Percentiles rank a stretch among this genome's conserved stretches.
These are phyloP conservation scores for Nicotiana attenuata DNA, from an alignment of 257 asterid species.

Conservation along the genomic window DNA sequence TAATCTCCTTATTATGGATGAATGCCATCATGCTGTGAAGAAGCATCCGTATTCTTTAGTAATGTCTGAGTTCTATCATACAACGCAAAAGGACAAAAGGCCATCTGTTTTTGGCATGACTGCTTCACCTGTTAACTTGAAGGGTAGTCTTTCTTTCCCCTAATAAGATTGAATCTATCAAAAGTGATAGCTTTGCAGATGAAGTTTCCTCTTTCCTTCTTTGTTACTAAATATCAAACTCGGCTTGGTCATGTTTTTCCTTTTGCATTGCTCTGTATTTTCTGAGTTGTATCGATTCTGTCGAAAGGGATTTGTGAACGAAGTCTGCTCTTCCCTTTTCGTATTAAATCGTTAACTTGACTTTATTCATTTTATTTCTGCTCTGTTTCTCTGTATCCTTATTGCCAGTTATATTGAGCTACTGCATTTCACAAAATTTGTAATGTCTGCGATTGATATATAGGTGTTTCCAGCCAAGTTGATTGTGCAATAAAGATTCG, in stretches of 20 bases:
- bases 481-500: conserved; percentile 96
- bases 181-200: neutral
- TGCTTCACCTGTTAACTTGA: conserved; percentile 98
- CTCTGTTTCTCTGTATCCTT: neutral
- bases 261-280: neutral
- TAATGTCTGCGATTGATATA: conserved; percentile 2
- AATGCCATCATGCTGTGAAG: conserved; percentile 99
- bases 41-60: conserved; percentile 97
- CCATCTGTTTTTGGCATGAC: conserved; percentile 99
- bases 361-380: neutral
- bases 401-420: neutral
- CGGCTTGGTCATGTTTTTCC: neutral
- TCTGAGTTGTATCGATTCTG: neutral
- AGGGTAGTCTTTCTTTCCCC: conserved; percentile 47
- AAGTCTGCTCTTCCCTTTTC: conserved; percentile 6
- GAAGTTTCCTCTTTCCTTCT: conserved; percentile 5
- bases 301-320: neutral
- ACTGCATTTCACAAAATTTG: neutral
- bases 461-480: conserved; percentile 98
- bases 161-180: neutral
- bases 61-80: conserved; percentile 98
- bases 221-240: neutral
- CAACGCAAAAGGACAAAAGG: conserved; percentile 80
- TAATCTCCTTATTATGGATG: conserved; percentile 88
- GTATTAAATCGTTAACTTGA: neutral